A percentile compares a stretch with the other conserved stretches of the same genome.
These are phyloP conservation scores for Musa troglodytarum DNA, from an alignment of 176 grass and related monocot genomes.

Conservation along the genomic window DNA sequence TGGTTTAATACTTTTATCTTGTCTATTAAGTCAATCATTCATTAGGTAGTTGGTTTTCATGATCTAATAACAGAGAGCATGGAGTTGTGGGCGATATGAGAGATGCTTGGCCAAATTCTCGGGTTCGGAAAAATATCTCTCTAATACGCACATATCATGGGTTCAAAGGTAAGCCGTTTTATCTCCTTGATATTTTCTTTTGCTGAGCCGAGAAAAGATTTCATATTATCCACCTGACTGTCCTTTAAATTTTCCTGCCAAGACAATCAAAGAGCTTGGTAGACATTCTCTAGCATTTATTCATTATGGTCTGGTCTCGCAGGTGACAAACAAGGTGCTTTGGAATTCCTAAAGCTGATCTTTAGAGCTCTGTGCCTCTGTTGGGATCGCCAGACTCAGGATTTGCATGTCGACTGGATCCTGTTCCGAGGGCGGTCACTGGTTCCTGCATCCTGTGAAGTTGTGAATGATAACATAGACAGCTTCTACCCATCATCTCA, in stretches of 20 bases:
- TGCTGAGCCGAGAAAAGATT: neutral
- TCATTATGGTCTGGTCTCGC: neutral
- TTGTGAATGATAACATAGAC: conserved; percentile 93
- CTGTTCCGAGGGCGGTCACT: conserved; percentile 84
- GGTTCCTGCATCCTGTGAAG: conserved; percentile 82
- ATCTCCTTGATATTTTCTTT: neutral
- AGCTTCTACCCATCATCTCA: conserved; percentile 88
- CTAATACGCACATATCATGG: conserved; percentile 97
- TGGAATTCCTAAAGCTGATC: conserved; percentile 95
- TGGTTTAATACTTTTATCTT: neutral
- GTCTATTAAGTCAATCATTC: neutral
- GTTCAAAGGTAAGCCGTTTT: conserved; percentile 69
- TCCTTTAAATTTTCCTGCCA: neutral
- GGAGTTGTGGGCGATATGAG: conserved; percentile 98
- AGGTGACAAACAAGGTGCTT: conserved; percentile 96
- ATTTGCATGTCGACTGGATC: conserved; percentile 93
- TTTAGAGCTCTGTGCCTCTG: conserved; percentile 94
- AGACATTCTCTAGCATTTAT: neutral
- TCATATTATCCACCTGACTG: neutral
- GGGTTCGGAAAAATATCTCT: conserved; percentile 83
- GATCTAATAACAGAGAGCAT: conserved; percentile 69
- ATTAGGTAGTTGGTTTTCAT: neutral
- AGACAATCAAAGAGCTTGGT: neutral
- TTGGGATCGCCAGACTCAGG: conserved; percentile 97
- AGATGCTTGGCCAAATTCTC: conserved; percentile 99